Evolutionary conservation across 495 filamentous ascomycete genomes (phyloP), one percentile per base, ranked within the genome.

Genomic region (Podospora australis): DNA sequence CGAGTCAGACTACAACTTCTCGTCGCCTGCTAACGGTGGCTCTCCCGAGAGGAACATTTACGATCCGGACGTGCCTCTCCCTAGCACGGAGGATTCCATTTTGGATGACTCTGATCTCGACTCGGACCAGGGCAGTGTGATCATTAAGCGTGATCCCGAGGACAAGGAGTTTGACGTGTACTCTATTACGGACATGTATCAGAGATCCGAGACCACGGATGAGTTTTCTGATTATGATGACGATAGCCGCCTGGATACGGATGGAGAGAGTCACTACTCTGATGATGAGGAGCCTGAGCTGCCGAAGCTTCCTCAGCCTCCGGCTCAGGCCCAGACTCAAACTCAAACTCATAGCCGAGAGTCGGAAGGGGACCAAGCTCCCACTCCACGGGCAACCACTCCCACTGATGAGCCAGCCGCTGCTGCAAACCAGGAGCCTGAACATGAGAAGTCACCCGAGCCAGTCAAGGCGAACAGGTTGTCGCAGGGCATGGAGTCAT

Each of bases 61-160:
- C 46, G 90, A 95, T 63, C 90, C 88, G 1, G 90, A 95, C 63
- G 75, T 87, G 44, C 85, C 90, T 0, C 84, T 96, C 57, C 88
- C 87, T 19, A 90, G 86, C 42, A 77, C 83, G 29, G 77, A 86
- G 55, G 63, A 67, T 56, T 64, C 73, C 16, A 44, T 57, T 3
- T 60, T 75, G 19, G 70, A 71, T 42, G 74, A 81, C 41, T 70
- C 76, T n/a, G 77, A 79, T 35, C 65, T 70, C 34, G 59, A 60
- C 40, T 68, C 74, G 1, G 68, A 68, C 5, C 58, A 60, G 28
- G 75, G 75, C 14, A 83, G 80, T 53, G 77, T 87, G 28, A 68
- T 83, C 23, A 79, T 89, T 53, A 90, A 86, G 54, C 72, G 78
- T 28, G 80, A 88, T 56, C 74, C 73, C 11, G 79, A 83, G 44